Evolutionary conservation across 2,329 filamentous ascomycete genomes (phyloP), one percentile per base, ranked within the genome.

Genomic region (Talaromyces sp.): DNA sequence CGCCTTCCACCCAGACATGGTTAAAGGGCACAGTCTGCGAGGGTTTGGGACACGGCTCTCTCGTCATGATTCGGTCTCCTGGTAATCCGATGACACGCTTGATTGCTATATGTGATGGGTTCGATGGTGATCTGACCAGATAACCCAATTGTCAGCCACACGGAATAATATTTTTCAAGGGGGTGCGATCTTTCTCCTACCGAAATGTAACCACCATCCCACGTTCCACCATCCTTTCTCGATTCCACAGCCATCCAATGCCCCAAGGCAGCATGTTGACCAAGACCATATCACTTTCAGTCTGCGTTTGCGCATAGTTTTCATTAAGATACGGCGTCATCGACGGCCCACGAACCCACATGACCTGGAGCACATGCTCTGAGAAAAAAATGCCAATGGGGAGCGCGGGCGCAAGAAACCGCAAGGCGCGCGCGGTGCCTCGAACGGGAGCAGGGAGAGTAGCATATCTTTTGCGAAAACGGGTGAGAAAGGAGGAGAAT

Each of bases 1-100:
- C 95, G 1, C 95, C 95, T 73, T 98, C 93, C 0, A 99, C 86
- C 95, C 95, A 99, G 30, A 98, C 83, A 78, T 98, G 93, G 19
- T 92, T 92, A 64, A 83, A 83, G 5, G 93, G 93, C 25, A 99
- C 85, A 64, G 83, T 82, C 55, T 79, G 75, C 47, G 81, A 75
- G 15, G 66, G 66, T 19, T 69, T 71, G 79, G 85, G 82, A 71
- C 86, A 89, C 19, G 86, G 87, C 58, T 80, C 74, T 61, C 84
- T 82, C 47, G 90, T 89, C 60, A 79, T 81, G 32, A 98, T 85
- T 1, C 85, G 80, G 71, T 98, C 93, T 10, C 93, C 92, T 58
- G 89, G 88, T 4, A 97, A 70, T 0, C 85, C 95, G 28, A 97
- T 82, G 11, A 99, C 84, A 47, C 95, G 83, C 79, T 99, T 99